Evolutionary conservation across 371 early-diverging fungal genomes (phyloP), one percentile per base, ranked within the genome.

Genomic region (Mortierella sp.): DNA sequence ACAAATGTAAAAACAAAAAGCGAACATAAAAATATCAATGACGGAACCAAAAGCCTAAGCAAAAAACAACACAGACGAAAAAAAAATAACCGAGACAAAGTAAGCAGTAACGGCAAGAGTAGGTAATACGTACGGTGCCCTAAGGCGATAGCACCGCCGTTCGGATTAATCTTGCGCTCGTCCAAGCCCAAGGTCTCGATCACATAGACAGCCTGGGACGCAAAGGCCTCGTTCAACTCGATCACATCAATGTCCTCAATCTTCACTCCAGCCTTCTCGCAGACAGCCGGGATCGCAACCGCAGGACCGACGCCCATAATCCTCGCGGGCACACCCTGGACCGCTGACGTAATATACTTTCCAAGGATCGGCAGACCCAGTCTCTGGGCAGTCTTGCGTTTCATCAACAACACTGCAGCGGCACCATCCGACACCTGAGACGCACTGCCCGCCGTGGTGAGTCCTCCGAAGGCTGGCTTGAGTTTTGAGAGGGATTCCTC

Each of bases 371-470:
- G 93, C 67, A 98, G 89, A 14, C 95, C 93, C 37, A 97, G 90
- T 90, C 94, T 94, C 80, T 94, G 88, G 26, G 99, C 99, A 45
- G 91, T 95, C 87, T 92, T 93, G 78, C 99, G 94, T 89, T 94
- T 95, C 95, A 96, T 96, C 87, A 99, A 87, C 67, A 99, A 88
- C 47, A 99, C 98, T 24, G 97, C 98, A 39, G 98, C 98, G 55
- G 99, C 99, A 85, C 99, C 99, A 87, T 99, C 99, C 24, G 98
- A 96, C 55, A 99, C 97, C 90, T 99, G 99, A 70, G 99, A 99
- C 53, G 99, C 94, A 85, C 96, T 99, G 70, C 98, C 99, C 50
- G 99, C 99, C 41, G 99, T 99, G 72, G 98, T 96, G 65, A 92
- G 86, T 44, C 92, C 91, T 65, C 89, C 92, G 87, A 99, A 99